Conservation (phyloP, 768 basidiomycete genomes). For the Russula vinacea region DNA sequence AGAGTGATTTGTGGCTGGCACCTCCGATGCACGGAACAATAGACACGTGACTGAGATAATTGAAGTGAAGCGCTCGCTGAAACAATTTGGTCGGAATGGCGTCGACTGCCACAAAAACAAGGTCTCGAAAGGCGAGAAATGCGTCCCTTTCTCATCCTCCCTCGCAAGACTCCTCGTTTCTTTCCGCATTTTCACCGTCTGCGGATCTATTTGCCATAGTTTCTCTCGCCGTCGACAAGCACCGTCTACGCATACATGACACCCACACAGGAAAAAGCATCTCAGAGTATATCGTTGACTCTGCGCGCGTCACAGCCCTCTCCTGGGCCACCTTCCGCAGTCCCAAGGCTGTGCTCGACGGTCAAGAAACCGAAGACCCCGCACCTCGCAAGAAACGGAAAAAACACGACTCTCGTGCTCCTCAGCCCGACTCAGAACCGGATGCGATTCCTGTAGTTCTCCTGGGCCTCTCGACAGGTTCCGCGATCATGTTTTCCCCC, state of each 20-base stretch:
- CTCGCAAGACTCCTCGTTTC: constrained; percentile 46
- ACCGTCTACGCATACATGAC: constrained; percentile 64
- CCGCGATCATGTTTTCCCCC: constrained; percentile 59
- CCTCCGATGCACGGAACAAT: not conserved
- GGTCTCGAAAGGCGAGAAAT: constrained; percentile 51
- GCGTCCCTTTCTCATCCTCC: constrained; percentile 55
- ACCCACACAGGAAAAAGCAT: constrained; percentile 52
- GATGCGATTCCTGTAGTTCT: constrained; percentile 46
- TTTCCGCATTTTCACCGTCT: constrained; percentile 59
- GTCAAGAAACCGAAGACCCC: constrained; percentile 32
- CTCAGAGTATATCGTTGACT: constrained; percentile 56
- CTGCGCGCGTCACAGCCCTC: constrained; percentile 52
- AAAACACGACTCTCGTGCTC: constrained; percentile 40
- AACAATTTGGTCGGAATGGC: constrained; percentile 39
- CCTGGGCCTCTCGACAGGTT: constrained; percentile 60
- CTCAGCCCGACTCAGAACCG: constrained; percentile 32
- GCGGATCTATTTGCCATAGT: constrained; percentile 57
- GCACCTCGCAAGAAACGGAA: constrained; percentile 55
- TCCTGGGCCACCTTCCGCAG: constrained; percentile 48
- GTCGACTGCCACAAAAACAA: constrained; percentile 47
- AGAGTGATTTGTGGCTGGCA: not conserved
- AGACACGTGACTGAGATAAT: constrained; percentile 15
- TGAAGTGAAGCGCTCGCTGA: too few species aligned
- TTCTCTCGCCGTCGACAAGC: constrained; percentile 67
- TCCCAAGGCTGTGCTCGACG: constrained; percentile 31